These are phyloP conservation scores for Pythium sp. DNA, from an alignment of 352 stramenopile genomes.

Conservation along the genomic window DNA sequence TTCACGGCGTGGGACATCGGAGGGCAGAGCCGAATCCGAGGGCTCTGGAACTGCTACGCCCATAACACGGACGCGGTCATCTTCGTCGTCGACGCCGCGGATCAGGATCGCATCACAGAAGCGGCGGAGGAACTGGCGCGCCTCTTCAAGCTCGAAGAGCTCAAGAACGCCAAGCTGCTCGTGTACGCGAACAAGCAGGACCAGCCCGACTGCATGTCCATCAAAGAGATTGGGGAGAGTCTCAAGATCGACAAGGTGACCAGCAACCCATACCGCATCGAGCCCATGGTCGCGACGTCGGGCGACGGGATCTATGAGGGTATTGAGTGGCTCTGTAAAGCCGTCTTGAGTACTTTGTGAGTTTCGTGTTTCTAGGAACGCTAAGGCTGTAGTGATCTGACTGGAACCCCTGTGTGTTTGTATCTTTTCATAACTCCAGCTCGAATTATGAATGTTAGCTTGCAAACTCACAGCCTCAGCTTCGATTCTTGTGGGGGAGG, in stretches of 20 bases:
- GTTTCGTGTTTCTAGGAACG: no score
- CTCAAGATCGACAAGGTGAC: no score
- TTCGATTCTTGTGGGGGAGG: no score
- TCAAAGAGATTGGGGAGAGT: no score
- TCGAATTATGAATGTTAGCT: background rate
- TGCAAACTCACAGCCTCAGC: no score
- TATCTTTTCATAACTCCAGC: background rate
- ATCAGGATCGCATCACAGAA: conserved; percentile 43
- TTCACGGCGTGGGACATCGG: conserved; percentile 85
- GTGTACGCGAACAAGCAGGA: conserved; percentile 52
- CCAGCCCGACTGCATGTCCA: conserved; percentile 1
- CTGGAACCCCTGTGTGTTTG: no score
- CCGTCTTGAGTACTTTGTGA: no score
- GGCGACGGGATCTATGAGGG: no score
- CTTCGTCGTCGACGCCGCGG: conserved; percentile 76
- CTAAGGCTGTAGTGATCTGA: no score
- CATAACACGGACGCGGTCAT: conserved; percentile 66
- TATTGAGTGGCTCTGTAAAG: no score
- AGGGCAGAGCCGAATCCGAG: conserved; percentile 62
- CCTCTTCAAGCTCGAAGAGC: conserved; percentile 38
- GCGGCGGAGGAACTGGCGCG: conserved; percentile 34
- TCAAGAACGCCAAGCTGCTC: conserved; percentile 34
- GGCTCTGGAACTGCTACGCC: conserved; percentile 77
- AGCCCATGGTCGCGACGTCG: no score
- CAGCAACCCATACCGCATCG: no score